Evolutionary conservation across 2,329 filamentous ascomycete genomes (phyloP).

Genomic region (Talaromyces sp.): DNA sequence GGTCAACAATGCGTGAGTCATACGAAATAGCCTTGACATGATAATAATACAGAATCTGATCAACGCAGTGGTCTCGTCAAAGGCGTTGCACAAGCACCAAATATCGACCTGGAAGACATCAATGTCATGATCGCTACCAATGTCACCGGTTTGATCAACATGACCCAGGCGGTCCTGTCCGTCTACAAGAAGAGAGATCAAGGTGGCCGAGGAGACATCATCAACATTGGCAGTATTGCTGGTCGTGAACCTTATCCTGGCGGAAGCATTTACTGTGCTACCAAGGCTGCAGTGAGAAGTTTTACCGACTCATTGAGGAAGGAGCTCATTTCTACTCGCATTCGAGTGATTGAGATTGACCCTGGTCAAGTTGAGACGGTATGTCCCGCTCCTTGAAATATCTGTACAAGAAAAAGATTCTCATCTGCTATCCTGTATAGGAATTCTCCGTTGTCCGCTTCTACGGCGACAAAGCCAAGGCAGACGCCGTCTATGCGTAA

Average conservation of each 20-base stretch:
- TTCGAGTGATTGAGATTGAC: conserved; percentile 83
- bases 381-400: conserved; percentile 15
- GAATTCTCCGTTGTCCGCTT: conserved; percentile 89
- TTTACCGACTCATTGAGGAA: conserved; percentile 81
- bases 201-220: conserved; percentile 83
- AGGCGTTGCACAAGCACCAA: conserved; percentile 78
- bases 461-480: conserved; percentile 82
- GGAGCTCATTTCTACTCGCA: conserved; percentile 75
- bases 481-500: conserved; percentile 82
- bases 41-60: conserved; percentile 18
- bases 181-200: conserved; percentile 69
- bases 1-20: conserved; percentile 88
- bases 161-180: conserved; percentile 87
- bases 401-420: not conserved
- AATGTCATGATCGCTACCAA: conserved; percentile 88
- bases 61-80: conserved; percentile 73
- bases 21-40: not conserved
- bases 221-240: conserved; percentile 93
- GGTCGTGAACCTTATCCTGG: conserved; percentile 81
- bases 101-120: conserved; percentile 79
- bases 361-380: conserved; percentile 90
- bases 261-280: conserved; percentile 88
- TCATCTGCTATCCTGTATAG: conserved; percentile 25
- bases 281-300: conserved; percentile 80
- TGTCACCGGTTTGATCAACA: conserved; percentile 89